Percentiles rank a stretch among this genome's conserved stretches.
Conservation (phyloP, 805 yeast genomes). For the Candida ficus region DNA sequence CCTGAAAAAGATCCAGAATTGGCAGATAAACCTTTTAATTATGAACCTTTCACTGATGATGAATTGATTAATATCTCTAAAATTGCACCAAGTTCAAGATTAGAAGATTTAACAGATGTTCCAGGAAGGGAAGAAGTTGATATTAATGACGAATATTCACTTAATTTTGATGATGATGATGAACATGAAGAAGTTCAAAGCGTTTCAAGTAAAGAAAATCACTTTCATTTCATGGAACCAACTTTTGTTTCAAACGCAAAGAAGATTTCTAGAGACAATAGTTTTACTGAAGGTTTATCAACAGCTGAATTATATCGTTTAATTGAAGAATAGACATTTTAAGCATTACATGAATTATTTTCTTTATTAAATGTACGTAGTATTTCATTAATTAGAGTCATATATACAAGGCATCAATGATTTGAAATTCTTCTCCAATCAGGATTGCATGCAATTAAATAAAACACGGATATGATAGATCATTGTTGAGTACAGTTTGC, state of each 20-base stretch:
- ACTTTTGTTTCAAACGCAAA: constrained; percentile 22
- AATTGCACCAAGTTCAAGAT: constrained; percentile 17
- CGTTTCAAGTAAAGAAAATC: constrained; percentile 10
- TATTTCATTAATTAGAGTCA: not conserved
- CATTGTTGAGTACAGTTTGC: constrained; percentile 39
- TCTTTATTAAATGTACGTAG: no score
- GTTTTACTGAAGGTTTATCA: constrained; percentile 18
- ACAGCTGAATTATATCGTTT: constrained; percentile 19
- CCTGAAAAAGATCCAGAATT: constrained; percentile 35
- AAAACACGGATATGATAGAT: not conserved
- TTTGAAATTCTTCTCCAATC: no score
- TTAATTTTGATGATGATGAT: constrained; percentile 23
- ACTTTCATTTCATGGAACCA: constrained; percentile 22
- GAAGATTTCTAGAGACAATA: constrained; percentile 9
- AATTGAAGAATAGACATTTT: constrained; percentile 14
- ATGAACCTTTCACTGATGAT: constrained; percentile 34
- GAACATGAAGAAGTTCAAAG: constrained; percentile 21
- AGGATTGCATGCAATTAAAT: not conserved
- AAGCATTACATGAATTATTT: not conserved
- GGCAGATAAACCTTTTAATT: constrained; percentile 40
- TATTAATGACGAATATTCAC: constrained; percentile 16
- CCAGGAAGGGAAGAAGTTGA: constrained; percentile 10
- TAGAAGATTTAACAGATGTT: constrained; percentile 6
- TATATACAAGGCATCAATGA: not conserved
- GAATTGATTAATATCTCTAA: constrained; percentile 25